These are phyloP conservation scores for Talaromyces stipitatus DNA, from an alignment of 495 filamentous ascomycete species.

Conservation along the genomic window DNA sequence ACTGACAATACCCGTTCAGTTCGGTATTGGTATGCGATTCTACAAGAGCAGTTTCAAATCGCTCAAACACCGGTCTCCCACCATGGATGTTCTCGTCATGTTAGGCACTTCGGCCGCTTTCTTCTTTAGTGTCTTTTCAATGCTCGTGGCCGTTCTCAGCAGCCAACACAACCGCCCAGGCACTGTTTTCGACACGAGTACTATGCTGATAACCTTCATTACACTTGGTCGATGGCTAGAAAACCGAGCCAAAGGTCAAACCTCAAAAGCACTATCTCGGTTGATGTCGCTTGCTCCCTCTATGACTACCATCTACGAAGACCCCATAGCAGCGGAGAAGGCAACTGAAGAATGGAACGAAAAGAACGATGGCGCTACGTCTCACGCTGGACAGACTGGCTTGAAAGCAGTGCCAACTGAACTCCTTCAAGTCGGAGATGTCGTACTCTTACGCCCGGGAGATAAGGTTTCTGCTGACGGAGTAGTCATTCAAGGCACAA, in stretches of 20 bases:
- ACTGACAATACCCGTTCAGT: conserved; percentile 90
- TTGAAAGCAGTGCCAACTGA: conserved; percentile 87
- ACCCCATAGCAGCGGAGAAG: conserved; percentile 90
- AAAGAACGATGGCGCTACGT: conserved; percentile 20
- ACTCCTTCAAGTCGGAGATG: conserved; percentile 87
- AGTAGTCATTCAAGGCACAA: conserved; percentile 76
- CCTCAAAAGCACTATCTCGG: conserved; percentile 85
- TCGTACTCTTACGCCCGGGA: conserved; percentile 86
- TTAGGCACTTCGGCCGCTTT: conserved; percentile 95
- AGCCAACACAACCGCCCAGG: conserved; percentile 67
- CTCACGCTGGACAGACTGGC: conserved; percentile 52
- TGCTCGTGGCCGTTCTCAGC: conserved; percentile 68
- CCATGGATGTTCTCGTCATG: conserved; percentile 96
- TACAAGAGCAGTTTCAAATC: conserved; percentile 89
- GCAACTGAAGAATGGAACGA: conserved; percentile 69
- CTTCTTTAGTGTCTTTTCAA: conserved; percentile 88
- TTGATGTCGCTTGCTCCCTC: conserved; percentile 94
- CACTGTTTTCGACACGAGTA: conserved; percentile 95
- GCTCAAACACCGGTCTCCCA: conserved; percentile 78
- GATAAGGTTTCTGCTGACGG: conserved; percentile 97
- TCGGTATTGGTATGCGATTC: conserved; percentile 90
- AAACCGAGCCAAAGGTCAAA: conserved; percentile 94
- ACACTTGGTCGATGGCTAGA: conserved; percentile 87
- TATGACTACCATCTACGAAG: conserved; percentile 96
- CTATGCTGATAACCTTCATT: conserved; percentile 97